Percentiles rank a stretch among this genome's conserved stretches.
phyloP scores from a whole-genome alignment of 257 asterid species.

The Solanum clarkiae region DNA sequence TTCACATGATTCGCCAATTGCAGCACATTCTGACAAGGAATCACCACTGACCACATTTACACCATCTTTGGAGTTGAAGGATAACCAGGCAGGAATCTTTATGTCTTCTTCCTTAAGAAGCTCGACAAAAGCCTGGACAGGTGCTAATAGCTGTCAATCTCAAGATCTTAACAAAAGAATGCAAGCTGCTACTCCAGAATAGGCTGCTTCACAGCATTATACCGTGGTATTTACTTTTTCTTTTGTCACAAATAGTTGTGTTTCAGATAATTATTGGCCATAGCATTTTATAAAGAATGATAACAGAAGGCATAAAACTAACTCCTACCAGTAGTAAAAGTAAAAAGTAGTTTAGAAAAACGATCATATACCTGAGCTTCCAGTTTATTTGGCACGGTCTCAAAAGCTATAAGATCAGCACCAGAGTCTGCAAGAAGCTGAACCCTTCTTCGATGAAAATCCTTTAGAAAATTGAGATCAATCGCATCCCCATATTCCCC shows the following conservation, averaged over 20 bases:
- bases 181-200: not conserved
- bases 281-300: not conserved
- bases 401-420: conserved; percentile 82
- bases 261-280: not conserved
- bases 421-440: conserved; percentile 74
- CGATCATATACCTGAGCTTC: conserved; percentile 66
- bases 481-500: conserved; percentile 75
- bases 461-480: conserved; percentile 58
- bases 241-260: not conserved
- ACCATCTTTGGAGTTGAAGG: conserved; percentile 91
- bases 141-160: conserved; percentile 9
- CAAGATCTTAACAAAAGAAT: not conserved
- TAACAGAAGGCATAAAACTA: not conserved
- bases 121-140: conserved; percentile 58
- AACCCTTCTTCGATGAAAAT: conserved; percentile 76
- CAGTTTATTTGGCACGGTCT: conserved; percentile 76
- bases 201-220: not conserved
- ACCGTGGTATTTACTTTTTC: not conserved
- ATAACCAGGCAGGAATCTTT: conserved; percentile 67
- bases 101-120: conserved; percentile 77
- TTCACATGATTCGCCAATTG: conserved; percentile 54
- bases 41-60: conserved; percentile 75
- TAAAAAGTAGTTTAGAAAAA: not conserved
- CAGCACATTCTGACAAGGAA: conserved; percentile 57
- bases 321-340: not conserved